These are phyloP conservation scores for Centella asiatica DNA, from an alignment of 129 eudicot genomes.

Conservation along the genomic window DNA sequence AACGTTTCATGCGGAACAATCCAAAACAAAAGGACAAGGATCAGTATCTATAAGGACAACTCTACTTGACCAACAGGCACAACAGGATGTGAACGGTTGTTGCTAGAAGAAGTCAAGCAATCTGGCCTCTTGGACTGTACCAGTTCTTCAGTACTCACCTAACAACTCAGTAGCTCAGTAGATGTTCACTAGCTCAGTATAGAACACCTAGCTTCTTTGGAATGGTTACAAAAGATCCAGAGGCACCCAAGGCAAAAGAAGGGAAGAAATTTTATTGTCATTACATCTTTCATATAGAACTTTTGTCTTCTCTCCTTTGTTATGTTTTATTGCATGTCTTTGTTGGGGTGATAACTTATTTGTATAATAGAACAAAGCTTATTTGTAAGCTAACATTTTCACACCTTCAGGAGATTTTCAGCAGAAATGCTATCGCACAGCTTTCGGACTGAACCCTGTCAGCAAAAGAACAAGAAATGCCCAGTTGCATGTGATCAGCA, in stretches of 20 bases:
- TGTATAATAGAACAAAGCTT: too few relatives aligned
- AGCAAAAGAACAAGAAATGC: conserved; percentile 11
- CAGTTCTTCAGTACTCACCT: background rate
- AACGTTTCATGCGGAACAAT: too few relatives aligned
- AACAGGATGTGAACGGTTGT: background rate
- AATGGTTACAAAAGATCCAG: background rate
- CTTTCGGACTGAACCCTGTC: conserved; percentile 42
- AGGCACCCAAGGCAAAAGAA: background rate
- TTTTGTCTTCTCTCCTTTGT: too few relatives aligned
- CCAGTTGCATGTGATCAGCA: background rate
- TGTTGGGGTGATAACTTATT: too few relatives aligned
- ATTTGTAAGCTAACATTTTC: background rate
- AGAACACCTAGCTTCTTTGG: background rate
- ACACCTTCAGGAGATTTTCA: conserved; percentile 94
- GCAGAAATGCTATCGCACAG: conserved; percentile 39
- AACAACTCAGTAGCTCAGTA: background rate
- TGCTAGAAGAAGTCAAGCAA: background rate
- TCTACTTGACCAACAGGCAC: background rate
- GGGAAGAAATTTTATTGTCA: background rate
- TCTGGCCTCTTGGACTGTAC: too few relatives aligned
- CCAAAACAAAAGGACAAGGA: background rate
- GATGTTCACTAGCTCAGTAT: too few relatives aligned
- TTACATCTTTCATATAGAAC: background rate
- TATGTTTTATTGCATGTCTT: too few relatives aligned
- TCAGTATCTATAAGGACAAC: background rate